These are phyloP conservation scores for Phellopilus nigrolimitatus DNA, from an alignment of 1,284 basidiomycete species.

Conservation along the genomic window DNA sequence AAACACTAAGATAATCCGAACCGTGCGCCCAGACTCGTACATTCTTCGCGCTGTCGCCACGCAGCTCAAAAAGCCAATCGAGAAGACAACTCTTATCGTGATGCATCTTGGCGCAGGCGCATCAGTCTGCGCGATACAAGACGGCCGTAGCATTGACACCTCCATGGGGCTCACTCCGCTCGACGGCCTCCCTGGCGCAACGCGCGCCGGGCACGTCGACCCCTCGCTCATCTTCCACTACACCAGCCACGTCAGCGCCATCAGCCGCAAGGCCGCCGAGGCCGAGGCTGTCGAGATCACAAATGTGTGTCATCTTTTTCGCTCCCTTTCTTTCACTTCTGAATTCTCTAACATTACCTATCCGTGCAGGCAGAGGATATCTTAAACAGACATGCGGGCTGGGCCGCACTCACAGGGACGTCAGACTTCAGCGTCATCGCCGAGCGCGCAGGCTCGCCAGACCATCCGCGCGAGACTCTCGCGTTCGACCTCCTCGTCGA, in stretches of 20 bases:
- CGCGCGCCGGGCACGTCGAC: constrained; percentile 77
- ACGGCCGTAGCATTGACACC: constrained; percentile 74
- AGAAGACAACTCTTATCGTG: constrained; percentile 61
- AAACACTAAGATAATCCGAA: neutral
- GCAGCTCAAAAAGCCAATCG: constrained; percentile 48
- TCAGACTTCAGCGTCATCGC: constrained; percentile 71
- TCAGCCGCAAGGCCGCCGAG: constrained; percentile 50
- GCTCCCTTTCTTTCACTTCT: too few relatives aligned
- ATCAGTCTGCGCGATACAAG: constrained; percentile 67
- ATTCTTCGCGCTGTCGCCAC: constrained; percentile 57
- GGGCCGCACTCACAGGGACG: constrained; percentile 76
- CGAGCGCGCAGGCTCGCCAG: constrained; percentile 26
- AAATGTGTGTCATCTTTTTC: constrained; percentile 31
- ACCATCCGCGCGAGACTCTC: constrained; percentile 34
- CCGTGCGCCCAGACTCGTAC: constrained; percentile 62
- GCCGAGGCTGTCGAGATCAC: constrained; percentile 62
- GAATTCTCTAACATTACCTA: constrained; percentile 21
- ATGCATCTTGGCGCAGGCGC: constrained; percentile 85
- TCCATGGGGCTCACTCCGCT: constrained; percentile 80
- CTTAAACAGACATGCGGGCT: constrained; percentile 68
- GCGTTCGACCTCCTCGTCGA: constrained; percentile 77
- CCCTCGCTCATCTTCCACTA: constrained; percentile 86
- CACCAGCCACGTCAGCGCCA: constrained; percentile 54
- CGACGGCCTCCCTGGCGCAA: constrained; percentile 81
- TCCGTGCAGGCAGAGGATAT: constrained; percentile 61